A percentile compares a stretch with the other conserved stretches of the same genome.
Evolutionary conservation across 257 asterid species (phyloP).

Genomic region (Rubia yunnanensis): DNA sequence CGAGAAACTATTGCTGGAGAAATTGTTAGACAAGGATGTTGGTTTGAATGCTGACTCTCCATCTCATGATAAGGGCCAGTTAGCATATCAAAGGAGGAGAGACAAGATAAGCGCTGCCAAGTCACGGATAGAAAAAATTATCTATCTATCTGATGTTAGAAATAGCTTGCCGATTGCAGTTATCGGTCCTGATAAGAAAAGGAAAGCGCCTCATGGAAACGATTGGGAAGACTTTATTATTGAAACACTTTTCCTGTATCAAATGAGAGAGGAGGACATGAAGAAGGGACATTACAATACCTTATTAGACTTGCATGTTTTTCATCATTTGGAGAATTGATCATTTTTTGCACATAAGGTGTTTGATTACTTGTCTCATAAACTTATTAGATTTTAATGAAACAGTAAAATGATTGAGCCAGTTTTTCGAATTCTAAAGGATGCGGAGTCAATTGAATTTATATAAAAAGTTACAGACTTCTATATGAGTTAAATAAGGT

Average conservation of each 20-base stretch:
- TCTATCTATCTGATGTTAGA: conserved; percentile 30
- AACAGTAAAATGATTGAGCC: too few relatives aligned
- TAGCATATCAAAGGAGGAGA: conserved; percentile 36
- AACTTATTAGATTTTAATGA: too few relatives aligned
- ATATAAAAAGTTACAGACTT: too few relatives aligned
- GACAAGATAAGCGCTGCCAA: conserved; percentile 63
- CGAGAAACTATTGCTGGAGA: conserved; percentile 55
- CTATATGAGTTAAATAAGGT: too few relatives aligned
- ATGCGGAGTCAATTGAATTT: too few relatives aligned
- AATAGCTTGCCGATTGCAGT: conserved; percentile 3
- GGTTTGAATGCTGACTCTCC: conserved; percentile 66
- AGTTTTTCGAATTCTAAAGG: too few relatives aligned
- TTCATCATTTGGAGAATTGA: conserved; percentile 26
- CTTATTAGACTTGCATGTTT: conserved; percentile 67
- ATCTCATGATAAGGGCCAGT: conserved; percentile 46
- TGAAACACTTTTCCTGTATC: conserved; percentile 76
- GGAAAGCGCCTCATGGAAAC: conserved; percentile 29
- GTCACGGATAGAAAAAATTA: conserved; percentile 52
- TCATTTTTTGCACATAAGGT: too few relatives aligned
- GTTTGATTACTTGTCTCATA: too few relatives aligned
- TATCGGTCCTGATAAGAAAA: conserved; percentile 35
- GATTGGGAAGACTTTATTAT: conserved; percentile 83
- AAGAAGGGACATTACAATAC: conserved; percentile 68
- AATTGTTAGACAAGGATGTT: conserved; percentile 60
- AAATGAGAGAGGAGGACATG: conserved; percentile 64